Conservation (phyloP, 441 rosid genomes). For the Gossypium trilobum region DNA sequence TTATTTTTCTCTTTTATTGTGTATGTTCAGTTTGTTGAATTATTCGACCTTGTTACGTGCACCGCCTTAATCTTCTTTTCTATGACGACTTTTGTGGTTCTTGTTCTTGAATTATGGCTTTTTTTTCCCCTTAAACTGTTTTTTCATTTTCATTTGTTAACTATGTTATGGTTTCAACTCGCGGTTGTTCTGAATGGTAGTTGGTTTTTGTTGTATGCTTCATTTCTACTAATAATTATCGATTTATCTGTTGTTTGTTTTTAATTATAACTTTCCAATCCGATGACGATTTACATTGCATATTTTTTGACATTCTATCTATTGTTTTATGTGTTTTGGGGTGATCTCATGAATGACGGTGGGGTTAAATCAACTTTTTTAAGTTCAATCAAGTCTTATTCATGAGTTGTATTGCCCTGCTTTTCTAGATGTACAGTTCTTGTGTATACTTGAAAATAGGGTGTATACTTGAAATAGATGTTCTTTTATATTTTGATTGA, state of each 20-base stretch:
- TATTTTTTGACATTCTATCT: not conserved
- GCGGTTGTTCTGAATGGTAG: not conserved
- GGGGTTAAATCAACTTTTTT: not conserved
- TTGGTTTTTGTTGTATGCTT: not conserved
- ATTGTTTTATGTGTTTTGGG: not conserved
- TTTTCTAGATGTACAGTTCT: not conserved
- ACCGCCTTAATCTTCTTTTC: not conserved
- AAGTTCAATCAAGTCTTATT: not conserved
- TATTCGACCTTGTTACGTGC: not conserved
- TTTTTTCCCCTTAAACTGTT: not conserved
- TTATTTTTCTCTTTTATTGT: not conserved
- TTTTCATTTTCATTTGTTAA: not conserved
- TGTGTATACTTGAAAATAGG: not conserved
- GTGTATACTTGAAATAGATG: not conserved
- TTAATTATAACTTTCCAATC: not conserved
- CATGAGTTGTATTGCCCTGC: not conserved
- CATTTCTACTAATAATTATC: not conserved
- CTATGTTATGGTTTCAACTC: not conserved
- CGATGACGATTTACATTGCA: not conserved
- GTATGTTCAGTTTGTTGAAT: not conserved
- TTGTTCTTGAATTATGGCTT: not conserved
- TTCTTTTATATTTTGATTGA: not conserved
- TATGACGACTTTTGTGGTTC: not conserved
- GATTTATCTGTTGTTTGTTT: not conserved
- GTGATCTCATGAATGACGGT: not conserved